Base-by-base conservation (phyloP, 2,329 filamentous ascomycete genomes). In the Claviceps quebecensis region DNA sequence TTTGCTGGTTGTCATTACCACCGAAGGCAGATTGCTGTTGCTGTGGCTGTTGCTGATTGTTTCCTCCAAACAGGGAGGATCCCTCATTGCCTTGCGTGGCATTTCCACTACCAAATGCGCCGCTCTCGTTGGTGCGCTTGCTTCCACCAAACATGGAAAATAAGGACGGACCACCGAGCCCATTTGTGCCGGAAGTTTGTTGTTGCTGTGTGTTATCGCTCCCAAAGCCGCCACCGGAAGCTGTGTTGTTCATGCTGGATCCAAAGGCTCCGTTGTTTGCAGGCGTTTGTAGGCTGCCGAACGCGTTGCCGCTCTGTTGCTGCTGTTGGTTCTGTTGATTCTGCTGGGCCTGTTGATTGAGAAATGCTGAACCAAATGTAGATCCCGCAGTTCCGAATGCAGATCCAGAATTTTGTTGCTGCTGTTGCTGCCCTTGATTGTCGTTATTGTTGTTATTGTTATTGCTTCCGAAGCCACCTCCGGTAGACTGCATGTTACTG, bases 21-120 rank as follows among this genome's bases (percentile, higher is more conserved):
- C 77, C 77, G 52, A 82, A 82, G 3, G 80, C 69, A 5, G 67
- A 61, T 34, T 65, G 64, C 53, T 67, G 65, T 37, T 37, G 39
- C 55, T 54, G 50, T 45, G 65, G 64, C 56, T 54, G 51, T 44
- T 65, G 51, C 43, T 65, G 64, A 55, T 74, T 71, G 48, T 64
- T 63, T 9, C 67, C 60, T 16, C 73, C 72, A 57, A 78, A 76
- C 3, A 75, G 58, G 16, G 73, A 69, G 22, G 67, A 66, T 53
- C 59, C 66, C 58, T 60, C 68, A 65, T 57, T 64, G 53, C 59
- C 62, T 61, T 64, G 60, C 5, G 59, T 48, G 4, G 62, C 64
- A 54, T 60, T 66, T 57, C 55, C 66, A 56, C 51, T 60, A 44
- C 70, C 69, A 48, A 74, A 73, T 4, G 72, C 60, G 22, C 69